Evolutionary conservation across 2,329 filamentous ascomycete species (phyloP).

Genomic region (Sordariomycetes sp.): DNA sequence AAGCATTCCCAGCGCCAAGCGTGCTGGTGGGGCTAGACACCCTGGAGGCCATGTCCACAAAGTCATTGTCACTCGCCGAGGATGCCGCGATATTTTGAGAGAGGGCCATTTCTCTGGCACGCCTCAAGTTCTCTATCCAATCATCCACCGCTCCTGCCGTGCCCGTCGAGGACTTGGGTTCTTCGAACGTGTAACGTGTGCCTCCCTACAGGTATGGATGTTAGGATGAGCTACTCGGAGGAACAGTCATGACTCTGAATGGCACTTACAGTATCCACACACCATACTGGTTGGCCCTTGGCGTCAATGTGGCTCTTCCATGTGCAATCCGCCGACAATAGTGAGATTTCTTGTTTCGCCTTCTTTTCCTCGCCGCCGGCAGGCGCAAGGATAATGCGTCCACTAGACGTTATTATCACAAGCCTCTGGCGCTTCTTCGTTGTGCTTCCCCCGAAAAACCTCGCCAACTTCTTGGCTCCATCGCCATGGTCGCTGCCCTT

Average conservation of each 20-base stretch:
- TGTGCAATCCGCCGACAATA: conserved; percentile 59
- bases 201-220: conserved; percentile 48
- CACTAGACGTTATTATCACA: conserved; percentile 90
- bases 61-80: conserved; percentile 54
- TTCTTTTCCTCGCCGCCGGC: conserved; percentile 94
- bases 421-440: conserved; percentile 87
- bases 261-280: conserved; percentile 76
- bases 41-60: conserved; percentile 54
- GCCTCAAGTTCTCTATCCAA: conserved; percentile 83
- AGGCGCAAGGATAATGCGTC: conserved; percentile 77
- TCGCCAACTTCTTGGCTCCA: conserved; percentile 74
- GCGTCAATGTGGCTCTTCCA: conserved; percentile 73
- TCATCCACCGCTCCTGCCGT: conserved; percentile 64
- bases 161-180: conserved; percentile 55
- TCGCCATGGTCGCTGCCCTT: conserved; percentile 50
- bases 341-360: conserved; percentile 80
- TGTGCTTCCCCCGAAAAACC: conserved; percentile 84
- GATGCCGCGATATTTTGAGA: conserved; percentile 56
- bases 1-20: conserved; percentile 44
- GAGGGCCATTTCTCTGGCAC: conserved; percentile 71
- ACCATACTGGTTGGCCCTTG: conserved; percentile 83
- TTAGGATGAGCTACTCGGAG: neutral
- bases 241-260: neutral
- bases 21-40: conserved; percentile 69
- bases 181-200: conserved; percentile 86